phyloP scores from a whole-genome alignment of 2,329 filamentous ascomycete genomes.

The Colletotrichum echinochloae region DNA sequence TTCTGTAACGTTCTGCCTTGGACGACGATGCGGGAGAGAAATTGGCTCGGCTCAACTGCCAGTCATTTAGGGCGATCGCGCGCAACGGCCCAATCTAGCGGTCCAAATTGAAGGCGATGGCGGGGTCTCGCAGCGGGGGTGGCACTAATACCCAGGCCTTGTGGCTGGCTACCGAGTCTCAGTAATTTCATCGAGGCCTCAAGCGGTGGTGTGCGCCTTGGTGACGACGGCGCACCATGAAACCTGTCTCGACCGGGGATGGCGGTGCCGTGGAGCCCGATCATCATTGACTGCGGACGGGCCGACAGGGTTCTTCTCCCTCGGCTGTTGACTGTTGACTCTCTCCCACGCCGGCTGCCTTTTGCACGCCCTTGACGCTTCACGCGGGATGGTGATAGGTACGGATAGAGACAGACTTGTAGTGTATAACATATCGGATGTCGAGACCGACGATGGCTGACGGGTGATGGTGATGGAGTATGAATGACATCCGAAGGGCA shows the following conservation, averaged over 20 bases:
- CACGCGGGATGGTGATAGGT: conserved; percentile 20
- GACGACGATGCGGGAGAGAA: conserved; percentile 35
- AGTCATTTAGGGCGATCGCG: conserved; percentile 20
- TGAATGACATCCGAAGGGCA: not conserved
- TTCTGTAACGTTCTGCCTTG: conserved; percentile 34
- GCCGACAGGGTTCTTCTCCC: conserved; percentile 26
- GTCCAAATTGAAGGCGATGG: conserved; percentile 30
- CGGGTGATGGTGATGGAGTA: not conserved
- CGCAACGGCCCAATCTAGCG: conserved; percentile 37
- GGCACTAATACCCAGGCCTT: conserved; percentile 37
- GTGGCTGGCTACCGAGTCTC: conserved; percentile 39
- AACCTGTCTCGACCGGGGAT: conserved; percentile 39
- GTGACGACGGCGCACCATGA: conserved; percentile 8
- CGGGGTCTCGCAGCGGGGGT: conserved; percentile 41
- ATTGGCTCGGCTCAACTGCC: conserved; percentile 33
- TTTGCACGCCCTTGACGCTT: not conserved
- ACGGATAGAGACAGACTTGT: too few species aligned
- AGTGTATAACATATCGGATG: conserved; percentile 14
- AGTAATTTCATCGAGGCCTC: conserved; percentile 35
- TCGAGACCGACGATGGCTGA: not conserved
- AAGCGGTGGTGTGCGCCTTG: conserved; percentile 34
- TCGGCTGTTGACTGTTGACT: conserved; percentile 8
- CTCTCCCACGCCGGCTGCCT: not conserved
- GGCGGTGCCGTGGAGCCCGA: conserved; percentile 39
- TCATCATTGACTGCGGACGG: conserved; percentile 30